Evolutionary conservation across 2,329 filamentous ascomycete genomes (phyloP).

Genomic region (Bipolaris cookei): DNA sequence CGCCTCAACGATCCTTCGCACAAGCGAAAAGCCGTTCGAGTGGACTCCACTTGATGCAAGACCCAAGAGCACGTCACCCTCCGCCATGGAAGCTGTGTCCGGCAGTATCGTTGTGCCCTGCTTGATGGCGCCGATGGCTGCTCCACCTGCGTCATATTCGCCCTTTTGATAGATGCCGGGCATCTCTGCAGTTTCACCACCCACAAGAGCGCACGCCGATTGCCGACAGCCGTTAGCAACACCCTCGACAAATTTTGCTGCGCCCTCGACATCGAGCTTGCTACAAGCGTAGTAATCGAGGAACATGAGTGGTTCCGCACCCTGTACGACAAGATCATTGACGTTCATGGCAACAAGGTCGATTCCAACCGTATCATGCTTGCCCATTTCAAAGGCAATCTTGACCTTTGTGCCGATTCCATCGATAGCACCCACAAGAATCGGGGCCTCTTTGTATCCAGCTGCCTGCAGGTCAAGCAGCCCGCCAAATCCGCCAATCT

Average conservation of each 20-base stretch:
- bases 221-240: slow-evolving; percentile 87
- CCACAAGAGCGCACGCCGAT: slow-evolving; percentile 88
- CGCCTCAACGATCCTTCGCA: slow-evolving; percentile 82
- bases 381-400: slow-evolving; percentile 86
- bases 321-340: slow-evolving; percentile 95
- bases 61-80: slow-evolving; percentile 85
- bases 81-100: slow-evolving; percentile 73
- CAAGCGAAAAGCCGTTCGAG: slow-evolving; percentile 97
- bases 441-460: slow-evolving; percentile 75
- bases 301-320: slow-evolving; percentile 93
- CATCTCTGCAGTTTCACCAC: slow-evolving; percentile 98
- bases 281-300: slow-evolving; percentile 98
- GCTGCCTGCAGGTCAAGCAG: slow-evolving; percentile 78
- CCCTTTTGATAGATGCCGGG: slow-evolving; percentile 88
- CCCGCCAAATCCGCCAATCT: slow-evolving; percentile 95
- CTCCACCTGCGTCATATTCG: slow-evolving; percentile 92
- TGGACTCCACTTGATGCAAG: slow-evolving; percentile 86
- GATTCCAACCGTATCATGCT: slow-evolving; percentile 94
- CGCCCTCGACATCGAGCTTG: slow-evolving; percentile 77
- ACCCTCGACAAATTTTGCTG: slow-evolving; percentile 86
- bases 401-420: slow-evolving; percentile 97
- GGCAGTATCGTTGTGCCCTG: slow-evolving; percentile 73
- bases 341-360: slow-evolving; percentile 99
- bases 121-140: slow-evolving; percentile 83
- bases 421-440: slow-evolving; percentile 92